phyloP scores from a whole-genome alignment of 164 flowering plant genomes.

The Macadamia tetraphylla region DNA sequence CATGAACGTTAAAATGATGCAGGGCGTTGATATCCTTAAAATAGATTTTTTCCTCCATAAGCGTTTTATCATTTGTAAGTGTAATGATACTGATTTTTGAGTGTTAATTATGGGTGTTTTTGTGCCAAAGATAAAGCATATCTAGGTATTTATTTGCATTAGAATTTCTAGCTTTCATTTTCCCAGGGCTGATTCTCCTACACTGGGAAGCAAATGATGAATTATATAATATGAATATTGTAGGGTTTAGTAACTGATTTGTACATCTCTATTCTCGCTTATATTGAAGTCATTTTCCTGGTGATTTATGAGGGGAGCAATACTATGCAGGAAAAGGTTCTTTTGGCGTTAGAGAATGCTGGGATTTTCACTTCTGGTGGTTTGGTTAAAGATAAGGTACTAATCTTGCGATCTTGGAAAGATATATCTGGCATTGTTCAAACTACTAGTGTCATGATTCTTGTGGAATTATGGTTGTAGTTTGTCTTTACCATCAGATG shows the following conservation, averaged over 20 bases:
- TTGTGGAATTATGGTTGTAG: background rate
- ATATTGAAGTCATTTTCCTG: background rate
- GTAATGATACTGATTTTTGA: background rate
- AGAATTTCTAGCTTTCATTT: background rate
- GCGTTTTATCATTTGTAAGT: no score
- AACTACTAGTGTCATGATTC: background rate
- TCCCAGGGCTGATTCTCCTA: background rate
- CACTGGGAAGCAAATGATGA: background rate
- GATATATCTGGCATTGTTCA: slow-evolving; percentile 2
- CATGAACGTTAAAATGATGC: no score
- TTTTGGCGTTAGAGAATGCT: slow-evolving; percentile 76
- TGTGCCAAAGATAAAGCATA: background rate
- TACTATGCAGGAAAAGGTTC: slow-evolving; percentile 69
- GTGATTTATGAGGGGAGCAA: slow-evolving; percentile 6
- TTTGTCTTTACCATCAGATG: background rate
- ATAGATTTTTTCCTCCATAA: no score
- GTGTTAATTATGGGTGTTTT: background rate
- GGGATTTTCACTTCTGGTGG: slow-evolving; percentile 91
- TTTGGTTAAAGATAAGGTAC: slow-evolving; percentile 93
- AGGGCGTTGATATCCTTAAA: no score
- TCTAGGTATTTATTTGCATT: background rate
- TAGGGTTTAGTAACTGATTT: background rate
- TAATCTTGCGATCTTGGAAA: background rate
- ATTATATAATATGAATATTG: background rate
- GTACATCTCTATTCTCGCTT: background rate